Base-by-base conservation (phyloP, 1,284 basidiomycete genomes). In the Puccinia triticina region DNA sequence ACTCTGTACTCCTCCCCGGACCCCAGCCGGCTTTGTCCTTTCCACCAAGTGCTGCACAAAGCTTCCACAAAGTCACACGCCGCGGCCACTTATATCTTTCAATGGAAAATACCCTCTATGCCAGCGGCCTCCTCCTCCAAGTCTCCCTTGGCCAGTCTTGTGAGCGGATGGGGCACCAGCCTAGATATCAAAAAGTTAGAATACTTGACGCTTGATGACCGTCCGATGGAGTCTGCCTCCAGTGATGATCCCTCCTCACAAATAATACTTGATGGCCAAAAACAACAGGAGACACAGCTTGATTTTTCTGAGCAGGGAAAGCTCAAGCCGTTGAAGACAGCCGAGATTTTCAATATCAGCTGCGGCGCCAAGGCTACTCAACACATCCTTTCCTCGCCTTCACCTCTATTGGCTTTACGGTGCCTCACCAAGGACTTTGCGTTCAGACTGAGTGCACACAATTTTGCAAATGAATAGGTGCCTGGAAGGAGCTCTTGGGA, bases 171-270 rank as follows among this genome's bases (percentile, higher is more conserved):
- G 85, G 96, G 96, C 3, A 95, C 96, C 10, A 90, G 93, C 40
- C 89, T 99, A 80, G 94, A 97, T 85, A 88, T 99, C 85, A 99
- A 99, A 89, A 98, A 96, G 88, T 98, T 92, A 88, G 96, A 99
- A 86, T 99, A 99, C 86, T 90, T 98, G 21, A 95, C 93, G 2
- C 89, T 98, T 2, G 95, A 98, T 86, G 95, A 98, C 86, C 89
- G 95, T 72, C 82, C 84, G 14, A 32, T 84, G 1, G 84, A 74
- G 43, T 21, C 50, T 40, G 64, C 26, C 26, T 37, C 34, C 34
- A 29, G 32, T n/a, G 77, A 64, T 12, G 50, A 64, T 34, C 12
- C 55, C 0, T 53, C 66, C 53, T n/a, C 34, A 21, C 55, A 7
- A 7, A 12, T 43, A 43, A 43, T 43, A 53, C 2, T 57, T 2